Evolutionary conservation across 192 early-diverging fungal genomes (phyloP), one percentile per base, ranked within the genome.

Genomic region (Coemansia sp.): DNA sequence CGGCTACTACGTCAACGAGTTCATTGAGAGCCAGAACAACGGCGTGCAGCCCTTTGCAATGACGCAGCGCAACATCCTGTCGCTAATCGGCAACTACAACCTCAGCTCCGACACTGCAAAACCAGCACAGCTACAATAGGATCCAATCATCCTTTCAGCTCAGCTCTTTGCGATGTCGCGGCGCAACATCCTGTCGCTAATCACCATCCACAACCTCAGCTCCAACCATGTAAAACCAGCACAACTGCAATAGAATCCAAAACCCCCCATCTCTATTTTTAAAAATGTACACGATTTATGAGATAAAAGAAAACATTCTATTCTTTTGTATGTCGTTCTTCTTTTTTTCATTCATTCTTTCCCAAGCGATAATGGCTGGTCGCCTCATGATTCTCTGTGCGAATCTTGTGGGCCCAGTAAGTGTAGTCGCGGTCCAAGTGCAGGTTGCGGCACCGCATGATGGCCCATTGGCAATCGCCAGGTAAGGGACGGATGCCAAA

Each of bases 1-100:
- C 34, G 71, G 71, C 38, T 73, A 65, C 46, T 73, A 73, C 23
- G 71, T 55, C 32, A 62, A 56, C 46, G 60, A 56, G 19, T 17
- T 57, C 10, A 48, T 50, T 0, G 22, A 43, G 2, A 32, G 43
- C 46, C 49, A 64, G 13, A 9, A 19, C 19, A 32, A 13, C 1
- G 8, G 3, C 45, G 29, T 17, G 23, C 17, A 43, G 23, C 1
- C 35, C 22, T 46, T n/a, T 49, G 32, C 59, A 40, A 3, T 25
- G 36, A 20, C 61, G 46, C 6, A 43, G 23, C 29, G 33, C 13
- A 58, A 59, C 22, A 29, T 61, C 2, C 34, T 57, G 3, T 17
- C 13, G 7, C 41, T 69, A 2, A 13, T 62, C 0, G 7, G 33
- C 11, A 34, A 9, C 1, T 35, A 62, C 42, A 45, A 63, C 6